A percentile compares a stretch with the other conserved stretches of the same genome.
phyloP scores from a whole-genome alignment of 305 asterid genomes.

The Coffea humblotiana region DNA sequence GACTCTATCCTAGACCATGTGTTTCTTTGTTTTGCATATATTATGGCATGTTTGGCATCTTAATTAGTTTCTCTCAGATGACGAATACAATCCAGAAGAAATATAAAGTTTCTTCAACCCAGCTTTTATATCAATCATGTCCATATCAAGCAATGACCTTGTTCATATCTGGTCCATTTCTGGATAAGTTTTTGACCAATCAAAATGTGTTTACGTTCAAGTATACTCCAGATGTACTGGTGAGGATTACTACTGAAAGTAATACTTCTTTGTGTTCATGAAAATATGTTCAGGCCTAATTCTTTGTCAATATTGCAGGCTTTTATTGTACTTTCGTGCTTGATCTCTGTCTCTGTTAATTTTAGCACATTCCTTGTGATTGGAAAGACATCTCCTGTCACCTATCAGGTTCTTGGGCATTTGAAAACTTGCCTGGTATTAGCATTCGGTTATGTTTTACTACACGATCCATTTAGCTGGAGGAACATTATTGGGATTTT shows the following conservation, averaged over 20 bases:
- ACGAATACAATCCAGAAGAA: constrained; percentile 78
- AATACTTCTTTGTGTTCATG: constrained; percentile 42
- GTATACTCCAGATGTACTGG: constrained; percentile 74
- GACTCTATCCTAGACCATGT: neutral
- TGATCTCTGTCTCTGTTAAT: constrained; percentile 78
- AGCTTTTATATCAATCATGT: constrained; percentile 72
- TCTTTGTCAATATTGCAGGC: constrained; percentile 41
- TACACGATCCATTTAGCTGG: constrained; percentile 76
- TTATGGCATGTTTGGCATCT: constrained; percentile 30
- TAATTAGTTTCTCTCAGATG: constrained; percentile 62
- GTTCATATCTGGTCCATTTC: constrained; percentile 67
- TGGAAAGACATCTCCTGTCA: constrained; percentile 84
- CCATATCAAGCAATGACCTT: constrained; percentile 74
- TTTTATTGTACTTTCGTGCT: constrained; percentile 73
- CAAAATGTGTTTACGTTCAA: constrained; percentile 72
- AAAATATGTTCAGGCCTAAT: constrained; percentile 19
- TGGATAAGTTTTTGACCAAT: constrained; percentile 65
- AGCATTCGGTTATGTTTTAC: constrained; percentile 66
- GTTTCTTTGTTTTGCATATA: neutral
- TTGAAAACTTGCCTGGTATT: constrained; percentile 75
- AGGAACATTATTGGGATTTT: constrained; percentile 68
- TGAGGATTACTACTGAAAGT: constrained; percentile 28
- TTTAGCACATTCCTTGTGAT: constrained; percentile 87
- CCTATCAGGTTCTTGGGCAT: constrained; percentile 86
- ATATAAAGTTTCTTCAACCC: constrained; percentile 85